phyloP scores from a whole-genome alignment of 768 basidiomycete species.

The Russula ochroleuca region DNA sequence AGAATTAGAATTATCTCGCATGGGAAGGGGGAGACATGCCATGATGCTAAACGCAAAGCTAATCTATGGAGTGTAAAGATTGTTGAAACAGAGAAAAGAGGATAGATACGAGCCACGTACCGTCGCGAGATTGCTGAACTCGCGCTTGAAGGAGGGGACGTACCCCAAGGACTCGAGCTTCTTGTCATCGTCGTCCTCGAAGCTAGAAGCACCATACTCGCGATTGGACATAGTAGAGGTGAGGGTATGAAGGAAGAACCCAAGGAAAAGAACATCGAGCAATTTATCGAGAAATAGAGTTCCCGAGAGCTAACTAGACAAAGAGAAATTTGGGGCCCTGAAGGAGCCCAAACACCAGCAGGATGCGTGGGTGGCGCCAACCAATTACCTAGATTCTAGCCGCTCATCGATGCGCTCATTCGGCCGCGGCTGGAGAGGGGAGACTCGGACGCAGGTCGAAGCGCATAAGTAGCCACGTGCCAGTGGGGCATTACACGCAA shows the following conservation, averaged over 20 bases:
- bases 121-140: slow-evolving; percentile 81
- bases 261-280: neutral
- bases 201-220: neutral
- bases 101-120: slow-evolving; percentile 37
- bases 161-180: slow-evolving; percentile 65
- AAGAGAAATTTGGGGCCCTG: neutral
- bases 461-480: neutral
- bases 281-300: neutral
- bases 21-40: slow-evolving; percentile 35
- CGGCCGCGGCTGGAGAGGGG: neutral
- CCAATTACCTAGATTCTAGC: neutral
- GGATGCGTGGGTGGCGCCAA: neutral
- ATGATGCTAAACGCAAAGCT: slow-evolving; percentile 78
- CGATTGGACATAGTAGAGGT: slow-evolving; percentile 16
- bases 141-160: slow-evolving; percentile 76
- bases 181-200: slow-evolving; percentile 50
- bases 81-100: neutral
- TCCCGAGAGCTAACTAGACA: neutral
- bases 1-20: slow-evolving; percentile 1
- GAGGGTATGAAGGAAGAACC: neutral
- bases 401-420: neutral
- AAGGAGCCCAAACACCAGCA: neutral
- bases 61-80: slow-evolving; percentile 39
- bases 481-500: neutral
- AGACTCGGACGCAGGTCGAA: neutral